Percentiles rank a stretch among this genome's conserved stretches.
Conservation (phyloP, 2,329 filamentous ascomycete genomes). For the Fusarium subglutinans region DNA sequence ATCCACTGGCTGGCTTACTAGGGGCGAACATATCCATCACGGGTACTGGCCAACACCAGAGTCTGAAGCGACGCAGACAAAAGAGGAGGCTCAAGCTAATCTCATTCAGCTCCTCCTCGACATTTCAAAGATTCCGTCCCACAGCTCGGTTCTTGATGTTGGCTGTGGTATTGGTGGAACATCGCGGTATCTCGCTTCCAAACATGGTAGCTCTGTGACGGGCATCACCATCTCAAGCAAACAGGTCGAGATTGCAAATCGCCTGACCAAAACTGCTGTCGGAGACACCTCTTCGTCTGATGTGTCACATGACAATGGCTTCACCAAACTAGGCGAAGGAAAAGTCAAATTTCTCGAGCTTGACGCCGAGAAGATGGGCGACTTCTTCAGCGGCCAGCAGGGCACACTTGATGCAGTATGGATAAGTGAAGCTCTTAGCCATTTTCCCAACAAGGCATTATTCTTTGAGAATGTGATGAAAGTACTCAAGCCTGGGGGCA, state of each 20-base stretch:
- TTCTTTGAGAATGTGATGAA: conserved; percentile 64
- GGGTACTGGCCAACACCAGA: conserved; percentile 64
- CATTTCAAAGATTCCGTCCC: conserved; percentile 44
- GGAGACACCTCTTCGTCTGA: conserved; percentile 35
- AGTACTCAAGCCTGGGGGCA: conserved; percentile 59
- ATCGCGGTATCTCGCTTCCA: conserved; percentile 62
- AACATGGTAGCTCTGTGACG: conserved; percentile 62
- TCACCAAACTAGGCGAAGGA: conserved; percentile 54
- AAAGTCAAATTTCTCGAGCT: conserved; percentile 65
- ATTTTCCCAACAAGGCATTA: conserved; percentile 66
- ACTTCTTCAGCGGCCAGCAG: conserved; percentile 54
- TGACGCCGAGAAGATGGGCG: conserved; percentile 69
- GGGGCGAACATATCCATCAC: conserved; percentile 72
- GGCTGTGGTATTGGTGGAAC: conserved; percentile 70
- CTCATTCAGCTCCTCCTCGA: conserved; percentile 64
- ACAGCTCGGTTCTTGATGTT: conserved; percentile 60
- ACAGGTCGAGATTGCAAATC: conserved; percentile 66
- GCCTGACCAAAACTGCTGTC: conserved; percentile 52
- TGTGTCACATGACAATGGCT: conserved; percentile 44
- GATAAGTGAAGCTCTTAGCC: conserved; percentile 70
- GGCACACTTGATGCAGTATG: conserved; percentile 65
- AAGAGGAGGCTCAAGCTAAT: conserved; percentile 66
- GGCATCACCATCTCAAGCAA: conserved; percentile 68
- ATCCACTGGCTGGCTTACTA: conserved; percentile 39
- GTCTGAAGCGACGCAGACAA: conserved; percentile 59